Base-by-base conservation (phyloP, 2,329 filamentous ascomycete genomes). In the Fusarium aywerte region DNA sequence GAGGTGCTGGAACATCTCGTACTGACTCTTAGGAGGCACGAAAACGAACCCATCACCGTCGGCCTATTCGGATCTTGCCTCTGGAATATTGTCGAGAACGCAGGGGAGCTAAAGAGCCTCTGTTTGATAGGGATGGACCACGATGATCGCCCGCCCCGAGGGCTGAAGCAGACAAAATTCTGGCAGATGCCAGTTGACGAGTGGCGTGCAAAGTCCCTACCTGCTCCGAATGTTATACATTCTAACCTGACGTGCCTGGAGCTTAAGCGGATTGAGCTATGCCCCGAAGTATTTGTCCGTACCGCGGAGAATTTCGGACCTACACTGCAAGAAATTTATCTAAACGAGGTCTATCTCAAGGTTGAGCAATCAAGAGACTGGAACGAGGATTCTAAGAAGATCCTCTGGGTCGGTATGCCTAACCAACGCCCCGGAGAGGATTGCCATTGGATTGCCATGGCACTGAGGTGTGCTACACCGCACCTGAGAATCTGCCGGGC, bases 51-150 rank as follows among this genome's bases (percentile, higher is more conserved):
- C 1, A 61, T 68, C 10, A 75, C 76, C 10, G 76, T 76, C n/a
- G 69, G 72, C 16, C 67, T 78, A 18, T 84, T 84, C 70, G 78
- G 78, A 20, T 76, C 77, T 35, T 80, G 82, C 53, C 75, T 86
- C 4, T 86, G 84, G 84, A 80, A 82, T 62, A 72, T 85, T 38
- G 80, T 86, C 16, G 78, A 79, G 45, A 80, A 81, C 47, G 82
- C 84, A 0, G 71, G 74, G 23, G 70, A 75, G 10, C 77, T 86
- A 13, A 75, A 80, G 64, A 84, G 79, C 42, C 73, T 86, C 18
- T 85, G 83, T 58, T 65, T 86, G 16, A 77, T 82, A 12, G 82
- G 82, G n/a, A 75, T 80, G 63, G 79, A 82, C 58, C 74, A 79
- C 18, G 78, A 81, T 23, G 77, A 79, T 33, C 76, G 76, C 25